Evolutionary conservation across 225 moss, liverwort and hornwort species (phyloP), one percentile per base, ranked within the genome.

Genomic region (Anthoceros angustus): DNA sequence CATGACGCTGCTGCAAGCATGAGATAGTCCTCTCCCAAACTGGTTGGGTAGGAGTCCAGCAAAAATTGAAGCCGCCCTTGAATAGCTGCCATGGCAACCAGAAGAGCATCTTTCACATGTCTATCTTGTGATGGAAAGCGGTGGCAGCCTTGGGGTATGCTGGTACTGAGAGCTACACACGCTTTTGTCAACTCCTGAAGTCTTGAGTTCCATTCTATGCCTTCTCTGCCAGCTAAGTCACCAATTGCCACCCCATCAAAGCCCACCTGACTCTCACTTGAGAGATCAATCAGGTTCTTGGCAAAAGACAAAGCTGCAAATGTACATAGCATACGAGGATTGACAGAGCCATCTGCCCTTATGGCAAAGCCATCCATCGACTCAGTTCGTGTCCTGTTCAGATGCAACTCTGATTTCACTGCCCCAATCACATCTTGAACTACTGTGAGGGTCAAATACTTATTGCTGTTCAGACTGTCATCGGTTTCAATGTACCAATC

Each of bases 1-100:
- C 93, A 94, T 23, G 69, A 70, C 66, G 86, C 86, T 69, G 79
- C 87, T 66, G 80, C 77, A 72, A 88, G 65, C 62, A 94, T 72
- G 62, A 39, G 24, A 72, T 74, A 70, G 67, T 94, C 93, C 74
- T 94, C 93, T 66, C 67, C 77, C 20, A 83, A 45, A 42, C 78
- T 80, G 24, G 87, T 87, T 72, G 90, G 83, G 68, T 78, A 77
- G 0, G 80, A 74, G 18, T 70, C 64, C 43, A 83, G 40, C 42
- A 87, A 50, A 70, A 66, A 74, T 10, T 67, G 50, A 68, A 90
- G 62, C 46, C 86, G 81, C 70, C 73, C 71, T 49, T 76, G 74
- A 65, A 85, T 40, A 65, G 83, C 71, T 39, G 63, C 62, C 46
- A 87, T 75, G 69, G 84, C 90, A 73, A 76, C 70, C 16, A 65